Percentiles rank a stretch among this genome's conserved stretches.
These are phyloP conservation scores for Fusarium kyushuense DNA, from an alignment of 2,329 filamentous ascomycete species.

Conservation along the genomic window DNA sequence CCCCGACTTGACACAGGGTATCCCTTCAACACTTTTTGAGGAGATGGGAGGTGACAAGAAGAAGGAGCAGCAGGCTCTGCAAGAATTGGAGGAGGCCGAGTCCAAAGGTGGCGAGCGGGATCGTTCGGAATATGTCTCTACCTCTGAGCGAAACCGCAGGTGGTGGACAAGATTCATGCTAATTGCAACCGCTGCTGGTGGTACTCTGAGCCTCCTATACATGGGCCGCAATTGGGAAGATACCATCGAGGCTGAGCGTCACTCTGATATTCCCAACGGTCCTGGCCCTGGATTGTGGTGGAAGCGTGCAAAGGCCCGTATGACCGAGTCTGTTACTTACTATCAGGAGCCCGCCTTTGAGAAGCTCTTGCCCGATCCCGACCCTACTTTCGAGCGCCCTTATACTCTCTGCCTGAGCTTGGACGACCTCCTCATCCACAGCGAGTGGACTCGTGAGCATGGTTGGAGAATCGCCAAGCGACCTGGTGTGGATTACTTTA, in stretches of 20 bases:
- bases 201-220: constrained; percentile 73
- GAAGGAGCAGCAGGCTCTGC: constrained; percentile 51
- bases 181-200: constrained; percentile 66
- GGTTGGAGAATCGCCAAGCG: constrained; percentile 96
- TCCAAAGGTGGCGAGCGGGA: constrained; percentile 53
- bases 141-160: constrained; percentile 84
- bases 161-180: constrained; percentile 82
- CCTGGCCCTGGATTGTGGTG: constrained; percentile 83
- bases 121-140: constrained; percentile 85
- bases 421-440: constrained; percentile 94
- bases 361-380: constrained; percentile 87
- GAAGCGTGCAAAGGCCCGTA: constrained; percentile 80
- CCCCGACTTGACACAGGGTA: constrained; percentile 92
- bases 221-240: constrained; percentile 92
- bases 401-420: constrained; percentile 94
- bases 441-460: constrained; percentile 92
- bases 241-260: constrained; percentile 75
- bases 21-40: constrained; percentile 88
- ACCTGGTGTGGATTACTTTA: constrained; percentile 95
- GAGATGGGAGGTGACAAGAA: constrained; percentile 68
- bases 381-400: constrained; percentile 83
- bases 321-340: constrained; percentile 83
- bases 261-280: constrained; percentile 81
- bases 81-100: constrained; percentile 55
- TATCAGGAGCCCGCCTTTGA: constrained; percentile 97